These are phyloP conservation scores for Aureobasidium zeae DNA, from an alignment of 2,329 filamentous ascomycete genomes.

Conservation along the genomic window DNA sequence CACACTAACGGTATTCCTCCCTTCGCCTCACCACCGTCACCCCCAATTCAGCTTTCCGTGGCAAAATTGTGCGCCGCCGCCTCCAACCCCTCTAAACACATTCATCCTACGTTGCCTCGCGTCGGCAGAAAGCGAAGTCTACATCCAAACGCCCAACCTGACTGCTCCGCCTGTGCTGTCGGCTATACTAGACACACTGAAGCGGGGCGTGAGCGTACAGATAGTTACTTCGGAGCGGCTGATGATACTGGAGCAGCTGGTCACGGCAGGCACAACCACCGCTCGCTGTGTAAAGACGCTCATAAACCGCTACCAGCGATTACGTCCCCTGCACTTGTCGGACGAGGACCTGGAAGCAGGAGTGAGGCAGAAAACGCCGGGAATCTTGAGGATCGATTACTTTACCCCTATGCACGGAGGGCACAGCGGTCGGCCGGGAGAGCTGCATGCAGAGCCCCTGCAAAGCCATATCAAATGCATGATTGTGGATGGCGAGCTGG, in stretches of 20 bases:
- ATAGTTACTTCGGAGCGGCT: constrained; percentile 29
- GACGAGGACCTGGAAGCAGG: constrained; percentile 36
- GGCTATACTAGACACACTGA: constrained; percentile 51
- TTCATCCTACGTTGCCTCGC: constrained; percentile 50
- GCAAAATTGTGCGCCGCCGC: constrained; percentile 38
- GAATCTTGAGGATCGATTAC: constrained; percentile 50
- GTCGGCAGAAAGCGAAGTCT: constrained; percentile 50
- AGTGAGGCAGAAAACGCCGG: constrained; percentile 30
- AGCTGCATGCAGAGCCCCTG: constrained; percentile 48
- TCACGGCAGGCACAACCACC: constrained; percentile 68
- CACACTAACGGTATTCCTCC: constrained; percentile 55
- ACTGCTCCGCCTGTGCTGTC: constrained; percentile 57
- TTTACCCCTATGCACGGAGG: constrained; percentile 38
- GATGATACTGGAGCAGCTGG: constrained; percentile 61
- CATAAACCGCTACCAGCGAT: constrained; percentile 47
- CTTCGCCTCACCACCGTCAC: constrained; percentile 63
- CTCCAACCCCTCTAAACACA: constrained; percentile 58
- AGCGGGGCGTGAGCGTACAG: constrained; percentile 56
- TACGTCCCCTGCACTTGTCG: constrained; percentile 21
- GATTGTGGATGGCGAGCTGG: constrained; percentile 58
- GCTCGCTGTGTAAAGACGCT: constrained; percentile 53
- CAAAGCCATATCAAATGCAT: constrained; percentile 72
- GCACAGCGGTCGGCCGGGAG: background rate
- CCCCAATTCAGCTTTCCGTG: constrained; percentile 55
- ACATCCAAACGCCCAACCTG: constrained; percentile 69